Base-by-base conservation (phyloP, 2,329 filamentous ascomycete genomes). In the Cadophora gregata region DNA sequence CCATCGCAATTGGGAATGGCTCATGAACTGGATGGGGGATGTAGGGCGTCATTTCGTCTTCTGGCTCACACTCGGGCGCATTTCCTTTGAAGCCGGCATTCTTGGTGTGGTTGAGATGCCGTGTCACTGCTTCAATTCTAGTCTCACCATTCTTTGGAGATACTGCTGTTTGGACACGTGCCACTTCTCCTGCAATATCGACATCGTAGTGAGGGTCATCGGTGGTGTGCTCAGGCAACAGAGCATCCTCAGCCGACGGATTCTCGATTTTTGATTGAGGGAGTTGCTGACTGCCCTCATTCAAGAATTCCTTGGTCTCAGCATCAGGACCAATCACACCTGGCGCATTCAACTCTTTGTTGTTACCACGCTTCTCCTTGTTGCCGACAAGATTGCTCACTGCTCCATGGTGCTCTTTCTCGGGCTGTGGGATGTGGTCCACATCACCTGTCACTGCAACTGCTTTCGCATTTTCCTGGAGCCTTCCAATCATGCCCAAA, bases 1-100 rank as follows among this genome's bases (percentile, higher is more conserved):
- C 90, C 59, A 93, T 80, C 0, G 90, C 91, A 70, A 93, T 92
- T 0, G 91, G 89, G 19, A 92, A 86, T 0, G 86, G 82, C 2
- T 82, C 79, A 67, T 87, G 84, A 0, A 78, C 75, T 0, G 81
- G 80, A 25, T 87, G 81, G 0, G 86, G 78, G 7, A 91, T 83
- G 64, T 91, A 92, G 0, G 91, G 91, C 0, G 84, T 88, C 85
- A 93, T 90, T 60, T 84, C 82, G 1, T 88, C 81, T 0, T 80
- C 80, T 9, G 82, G 79, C 0, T 80, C 74, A 36, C 81, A 83
- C 1, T 88, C 85, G 0, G 87, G 86, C 0, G 85, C 87, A 16
- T 84, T 81, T 0, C 82, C 81, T 0, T 77, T 77, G 59, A 87
- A 83, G 1, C 81, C 79, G 1, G 78, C 76, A 63, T 86, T 86